Conservation (phyloP, 108 stramenopile genomes). For the Skeletonema marinoi region DNA sequence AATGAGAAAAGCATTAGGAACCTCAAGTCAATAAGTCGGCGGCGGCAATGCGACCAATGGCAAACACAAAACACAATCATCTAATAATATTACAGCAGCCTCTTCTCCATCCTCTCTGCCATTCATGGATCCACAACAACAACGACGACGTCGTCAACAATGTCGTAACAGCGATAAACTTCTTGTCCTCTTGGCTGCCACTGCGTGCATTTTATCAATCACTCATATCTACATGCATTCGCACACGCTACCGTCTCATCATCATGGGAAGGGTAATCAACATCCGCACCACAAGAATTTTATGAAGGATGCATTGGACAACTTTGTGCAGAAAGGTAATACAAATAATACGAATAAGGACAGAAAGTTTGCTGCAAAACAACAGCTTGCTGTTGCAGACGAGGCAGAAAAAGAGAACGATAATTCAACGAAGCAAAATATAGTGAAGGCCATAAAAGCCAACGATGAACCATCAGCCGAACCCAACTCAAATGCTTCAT, state of each 20-base stretch:
- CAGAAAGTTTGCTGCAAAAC: not conserved
- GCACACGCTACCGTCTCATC: not conserved
- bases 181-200: not conserved
- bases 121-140: not conserved
- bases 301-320: not conserved
- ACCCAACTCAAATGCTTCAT: too few relatives aligned
- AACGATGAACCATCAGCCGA: too few relatives aligned
- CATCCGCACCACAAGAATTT: not conserved
- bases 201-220: not conserved
- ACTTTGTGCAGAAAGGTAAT: not conserved
- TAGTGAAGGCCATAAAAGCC: too few relatives aligned
- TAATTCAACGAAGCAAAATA: too few relatives aligned
- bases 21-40: too few relatives aligned
- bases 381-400: not conserved
- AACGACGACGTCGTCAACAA: slow-evolving; percentile 1
- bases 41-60: too few relatives aligned
- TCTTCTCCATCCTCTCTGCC: not conserved
- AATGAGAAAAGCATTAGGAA: too few relatives aligned
- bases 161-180: not conserved
- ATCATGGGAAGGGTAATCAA: not conserved
- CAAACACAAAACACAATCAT: too few relatives aligned
- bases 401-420: not conserved
- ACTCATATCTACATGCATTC: not conserved
- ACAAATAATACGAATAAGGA: not conserved
- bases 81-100: too few relatives aligned